Evolutionary conservation across 306 rosid species (phyloP), one percentile per base, ranked within the genome.

Genomic region (Trifolium fragiferum): DNA sequence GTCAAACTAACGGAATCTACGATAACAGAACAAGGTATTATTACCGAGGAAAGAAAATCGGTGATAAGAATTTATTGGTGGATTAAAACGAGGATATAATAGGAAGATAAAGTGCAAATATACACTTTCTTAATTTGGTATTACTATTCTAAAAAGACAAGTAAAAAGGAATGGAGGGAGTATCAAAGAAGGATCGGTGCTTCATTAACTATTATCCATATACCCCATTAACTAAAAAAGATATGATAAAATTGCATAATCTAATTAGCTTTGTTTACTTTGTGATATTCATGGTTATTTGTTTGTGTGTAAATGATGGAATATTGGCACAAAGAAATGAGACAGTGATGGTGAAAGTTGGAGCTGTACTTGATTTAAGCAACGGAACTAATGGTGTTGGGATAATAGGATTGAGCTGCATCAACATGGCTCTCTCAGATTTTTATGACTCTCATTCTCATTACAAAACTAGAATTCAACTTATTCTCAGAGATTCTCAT

Each of bases 31-130:
- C 57, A 67, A 41, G 66, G 55, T 55, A 60, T 69, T 33, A 74
- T 76, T 90, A 95, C 99, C 78, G 93, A 84, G 23, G 95, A 72
- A 70, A 90, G 89, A 82, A 90, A 86, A 78, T 95, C 99, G 19
- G 90, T 82, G 71, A 89, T 76, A 14, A n/a, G n/a, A n/a, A n/a
- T n/a, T n/a, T n/a, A n/a, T n/a, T n/a, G n/a, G n/a, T n/a, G n/a
- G n/a, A n/a, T n/a, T n/a, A n/a, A n/a, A n/a, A n/a, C 2, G 2
- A 23, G 25, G n/a, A n/a, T n/a, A n/a, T n/a, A n/a, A n/a, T n/a
- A n/a, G n/a, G n/a, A n/a, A n/a, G n/a, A n/a, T n/a, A n/a, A n/a
- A n/a, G n/a, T n/a, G n/a, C n/a, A n/a, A n/a, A n/a, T n/a, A n/a
- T n/a, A n/a, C n/a, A n/a, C n/a, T n/a, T n/a, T n/a, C n/a, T n/a